A percentile compares a stretch with the other conserved stretches of the same genome.
phyloP scores from a whole-genome alignment of 1,284 basidiomycete species.

The Ceratobasidium sp. region DNA sequence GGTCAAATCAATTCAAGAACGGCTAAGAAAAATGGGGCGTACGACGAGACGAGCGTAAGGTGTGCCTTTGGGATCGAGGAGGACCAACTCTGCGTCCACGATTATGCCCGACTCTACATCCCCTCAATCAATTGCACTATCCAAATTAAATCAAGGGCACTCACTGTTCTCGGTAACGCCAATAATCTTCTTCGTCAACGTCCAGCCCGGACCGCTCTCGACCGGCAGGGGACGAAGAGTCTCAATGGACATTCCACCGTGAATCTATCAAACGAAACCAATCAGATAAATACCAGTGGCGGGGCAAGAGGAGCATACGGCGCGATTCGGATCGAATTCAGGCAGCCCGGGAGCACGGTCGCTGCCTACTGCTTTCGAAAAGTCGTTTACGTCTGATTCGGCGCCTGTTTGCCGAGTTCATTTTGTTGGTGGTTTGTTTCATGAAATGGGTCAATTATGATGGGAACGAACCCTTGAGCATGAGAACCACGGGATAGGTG shows the following conservation, averaged over 20 bases:
- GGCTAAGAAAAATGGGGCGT: constrained; percentile 48
- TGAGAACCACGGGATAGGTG: constrained; percentile 62
- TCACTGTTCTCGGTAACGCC: constrained; percentile 78
- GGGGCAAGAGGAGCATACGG: constrained; percentile 56
- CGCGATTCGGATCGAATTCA: constrained; percentile 65
- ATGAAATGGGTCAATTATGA: background rate
- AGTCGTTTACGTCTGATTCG: constrained; percentile 68
- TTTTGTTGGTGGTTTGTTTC: background rate
- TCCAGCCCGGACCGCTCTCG: constrained; percentile 71
- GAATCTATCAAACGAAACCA: constrained; percentile 57
- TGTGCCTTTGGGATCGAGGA: constrained; percentile 66
- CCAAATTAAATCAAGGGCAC: constrained; percentile 46
- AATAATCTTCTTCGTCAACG: constrained; percentile 63
- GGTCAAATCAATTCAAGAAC: constrained; percentile 3
- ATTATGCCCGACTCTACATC: constrained; percentile 74
- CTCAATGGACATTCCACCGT: constrained; percentile 74
- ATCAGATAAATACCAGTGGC: constrained; percentile 1
- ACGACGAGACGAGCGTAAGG: constrained; percentile 76
- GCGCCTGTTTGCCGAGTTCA: constrained; percentile 51
- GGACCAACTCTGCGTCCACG: constrained; percentile 64
- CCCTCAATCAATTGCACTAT: background rate
- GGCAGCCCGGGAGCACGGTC: constrained; percentile 66
- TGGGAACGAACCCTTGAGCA: constrained; percentile 59
- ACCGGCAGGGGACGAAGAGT: constrained; percentile 69
- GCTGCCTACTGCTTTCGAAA: constrained; percentile 58